These are phyloP conservation scores for Sarocladium brachiariae DNA, from an alignment of 2,329 filamentous ascomycete genomes.

Conservation along the genomic window DNA sequence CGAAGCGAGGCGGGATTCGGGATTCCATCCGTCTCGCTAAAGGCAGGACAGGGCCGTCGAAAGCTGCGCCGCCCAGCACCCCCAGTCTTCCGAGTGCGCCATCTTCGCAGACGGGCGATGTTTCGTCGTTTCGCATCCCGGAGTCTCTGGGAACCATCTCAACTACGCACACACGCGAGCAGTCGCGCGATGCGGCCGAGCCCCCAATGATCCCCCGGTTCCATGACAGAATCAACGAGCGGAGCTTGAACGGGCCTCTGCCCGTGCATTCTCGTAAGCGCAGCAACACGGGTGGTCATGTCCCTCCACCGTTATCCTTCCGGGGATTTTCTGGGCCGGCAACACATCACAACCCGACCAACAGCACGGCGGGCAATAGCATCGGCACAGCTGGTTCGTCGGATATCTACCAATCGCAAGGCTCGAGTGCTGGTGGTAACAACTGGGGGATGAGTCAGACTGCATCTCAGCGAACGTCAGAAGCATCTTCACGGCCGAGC, in stretches of 20 bases:
- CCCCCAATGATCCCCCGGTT: conserved; percentile 68
- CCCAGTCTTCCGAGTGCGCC: conserved; percentile 27
- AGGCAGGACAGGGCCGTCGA: conserved; percentile 43
- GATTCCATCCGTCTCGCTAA: conserved; percentile 90
- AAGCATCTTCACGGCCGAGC: conserved; percentile 41
- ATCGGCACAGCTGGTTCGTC: conserved; percentile 53
- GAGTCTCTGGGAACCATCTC: conserved; percentile 33
- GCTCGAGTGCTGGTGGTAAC: conserved; percentile 15
- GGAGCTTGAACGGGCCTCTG: conserved; percentile 18
- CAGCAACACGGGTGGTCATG: conserved; percentile 78
- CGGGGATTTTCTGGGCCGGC: conserved; percentile 65
- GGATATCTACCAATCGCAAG: conserved; percentile 52
- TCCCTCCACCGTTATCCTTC: conserved; percentile 64
- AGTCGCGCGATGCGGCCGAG: conserved; percentile 56
- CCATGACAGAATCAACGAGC: conserved; percentile 37
- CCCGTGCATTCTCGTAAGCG: conserved; percentile 70
- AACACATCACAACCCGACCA: conserved; percentile 40
- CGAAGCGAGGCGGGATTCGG: conserved; percentile 56
- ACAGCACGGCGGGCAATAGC: conserved; percentile 52
- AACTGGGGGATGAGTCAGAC: conserved; percentile 39
- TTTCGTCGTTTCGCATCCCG: conserved; percentile 27
- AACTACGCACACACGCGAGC: conserved; percentile 36
- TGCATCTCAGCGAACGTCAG: conserved; percentile 45
- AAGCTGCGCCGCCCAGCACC: conserved; percentile 25
- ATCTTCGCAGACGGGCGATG: conserved; percentile 29